Evolutionary conservation across 2,329 filamentous ascomycete species (phyloP), one percentile per base, ranked within the genome.

Genomic region (Sporothrix pseudoabietina): DNA sequence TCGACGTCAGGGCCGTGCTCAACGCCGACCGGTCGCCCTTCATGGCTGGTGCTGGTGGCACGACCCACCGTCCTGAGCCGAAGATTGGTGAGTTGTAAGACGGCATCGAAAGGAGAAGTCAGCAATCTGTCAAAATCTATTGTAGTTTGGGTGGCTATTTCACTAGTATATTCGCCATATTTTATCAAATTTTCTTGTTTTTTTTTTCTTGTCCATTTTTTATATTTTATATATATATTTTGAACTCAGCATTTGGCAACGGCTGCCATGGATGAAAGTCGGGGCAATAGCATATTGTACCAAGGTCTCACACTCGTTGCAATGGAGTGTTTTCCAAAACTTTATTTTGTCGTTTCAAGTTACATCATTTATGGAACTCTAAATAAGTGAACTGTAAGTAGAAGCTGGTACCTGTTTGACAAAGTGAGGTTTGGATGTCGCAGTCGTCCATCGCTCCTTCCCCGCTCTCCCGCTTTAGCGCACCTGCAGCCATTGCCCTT

Each of bases 1-100:
- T 77, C 30, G 75, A 76, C 59, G 75, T 77, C 12, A 72, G 76
- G 72, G 74, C 75, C 0, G 65, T 63, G 8, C 72, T 76, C 44
- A 72, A 75, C 12, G 72, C 72, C 9, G 75, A 76, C n/a, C 68
- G 74, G 19, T 54, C 71, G 71, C 74, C 74, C 32, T 75, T 71
- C 26, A 52, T 74, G 22, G 69, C 41, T 14, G 26, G 26, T 6
- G 41, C 57, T 14, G 26, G 30, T 14, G 26, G 30, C 26, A 54
- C 55, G 47, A 61, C 39, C 39, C 32, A 55, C 41, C 30, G 35
- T 35, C 54, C 61, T 30, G 39, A 22, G n/a, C 39, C 57, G 69
- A 44, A 71, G 14, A 63, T 76, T 6, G 73, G 39, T 39, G 75
- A 76, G 69, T 69, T 76, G 35, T 76, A 70, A 65, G 26, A 69